Evolutionary conservation across 2,329 filamentous ascomycete genomes (phyloP), one percentile per base, ranked within the genome.

Genomic region (Ampelomyces quisqualis): DNA sequence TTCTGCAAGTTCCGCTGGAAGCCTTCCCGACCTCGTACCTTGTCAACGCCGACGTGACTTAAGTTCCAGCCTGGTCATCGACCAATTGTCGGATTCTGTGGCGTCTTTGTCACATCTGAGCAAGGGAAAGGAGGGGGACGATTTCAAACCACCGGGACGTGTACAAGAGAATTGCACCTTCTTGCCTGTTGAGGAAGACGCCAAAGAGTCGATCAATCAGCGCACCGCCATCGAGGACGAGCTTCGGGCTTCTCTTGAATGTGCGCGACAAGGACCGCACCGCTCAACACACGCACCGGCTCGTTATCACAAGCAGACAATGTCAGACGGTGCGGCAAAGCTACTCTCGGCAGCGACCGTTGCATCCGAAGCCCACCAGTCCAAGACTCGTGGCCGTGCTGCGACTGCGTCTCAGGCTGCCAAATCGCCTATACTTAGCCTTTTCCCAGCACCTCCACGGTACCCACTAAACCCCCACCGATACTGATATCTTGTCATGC

Each of bases 1-100:
- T 21, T 68, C 66, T 31, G 64, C 63, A 20, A 64, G 65, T 45
- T 70, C 67, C 17, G 60, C 62, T 20, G 66, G 66, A 14, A 69
- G 65, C 35, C 47, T 70, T 10, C 67, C 67, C 11, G 67, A 70
- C 14, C 57, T 70, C 7, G 58, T 70, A 1, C 62, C 67, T 18
- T 59, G 65, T 22, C 60, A 64, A 21, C 59, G 58, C 8, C 58
- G 64, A 7, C 62, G 53, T 18, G 59, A 66, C 19, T 37, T 42
- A n/a, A 40, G 41, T 14, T 61, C 65, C 36, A 63, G 60, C 32
- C 28, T 57, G 10, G 51, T 58, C 17, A 57, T 61, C 5, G 65
- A 70, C 15, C 56, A 62, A 11, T 52, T 67, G 7, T 55, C 57
- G 5, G 62, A 67, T 33, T 58, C 68, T 32, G 51, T 67, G 20